Percentiles rank a stretch among this genome's conserved stretches.
These are phyloP conservation scores for Trypanosoma boissoni DNA, from an alignment of 208 protist species.

Conservation along the genomic window DNA sequence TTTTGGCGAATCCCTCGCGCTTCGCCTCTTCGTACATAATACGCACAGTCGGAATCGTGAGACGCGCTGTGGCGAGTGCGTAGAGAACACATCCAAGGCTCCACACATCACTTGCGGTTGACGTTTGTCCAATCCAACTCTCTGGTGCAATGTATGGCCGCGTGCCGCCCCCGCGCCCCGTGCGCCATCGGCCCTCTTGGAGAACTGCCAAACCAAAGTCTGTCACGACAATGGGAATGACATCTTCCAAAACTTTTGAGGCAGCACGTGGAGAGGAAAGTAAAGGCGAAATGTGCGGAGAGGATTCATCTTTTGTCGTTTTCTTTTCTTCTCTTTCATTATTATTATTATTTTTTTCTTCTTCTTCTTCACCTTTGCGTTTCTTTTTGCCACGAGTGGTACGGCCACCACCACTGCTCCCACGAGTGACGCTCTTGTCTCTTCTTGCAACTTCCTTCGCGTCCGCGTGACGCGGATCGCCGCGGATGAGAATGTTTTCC, in stretches of 20 bases:
- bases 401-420: no score
- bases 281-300: no score
- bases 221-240: slow-evolving; percentile 78
- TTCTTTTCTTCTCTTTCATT: no score
- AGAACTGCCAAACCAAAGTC: slow-evolving; percentile 82
- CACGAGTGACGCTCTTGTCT: no score
- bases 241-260: slow-evolving; percentile 18
- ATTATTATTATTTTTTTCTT: background rate
- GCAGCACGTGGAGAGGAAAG: no score
- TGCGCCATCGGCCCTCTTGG: slow-evolving; percentile 29
- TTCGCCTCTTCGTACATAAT: slow-evolving; percentile 78
- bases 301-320: no score
- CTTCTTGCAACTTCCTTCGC: background rate
- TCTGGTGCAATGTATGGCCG: slow-evolving; percentile 85
- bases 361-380: background rate
- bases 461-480: slow-evolving; percentile 4
- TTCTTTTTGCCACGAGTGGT: no score
- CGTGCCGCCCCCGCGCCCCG: slow-evolving; percentile 57
- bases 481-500: slow-evolving; percentile 77
- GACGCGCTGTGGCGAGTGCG: slow-evolving; percentile 64
- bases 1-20: slow-evolving; percentile 54
- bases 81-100: slow-evolving; percentile 86
- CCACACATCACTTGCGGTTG: slow-evolving; percentile 81
- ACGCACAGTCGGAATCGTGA: slow-evolving; percentile 50
- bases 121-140: slow-evolving; percentile 52